Percentiles rank a stretch among this genome's conserved stretches.
Conservation (phyloP, 192 early-diverging fungal genomes). For the Paraglomus occultum region DNA sequence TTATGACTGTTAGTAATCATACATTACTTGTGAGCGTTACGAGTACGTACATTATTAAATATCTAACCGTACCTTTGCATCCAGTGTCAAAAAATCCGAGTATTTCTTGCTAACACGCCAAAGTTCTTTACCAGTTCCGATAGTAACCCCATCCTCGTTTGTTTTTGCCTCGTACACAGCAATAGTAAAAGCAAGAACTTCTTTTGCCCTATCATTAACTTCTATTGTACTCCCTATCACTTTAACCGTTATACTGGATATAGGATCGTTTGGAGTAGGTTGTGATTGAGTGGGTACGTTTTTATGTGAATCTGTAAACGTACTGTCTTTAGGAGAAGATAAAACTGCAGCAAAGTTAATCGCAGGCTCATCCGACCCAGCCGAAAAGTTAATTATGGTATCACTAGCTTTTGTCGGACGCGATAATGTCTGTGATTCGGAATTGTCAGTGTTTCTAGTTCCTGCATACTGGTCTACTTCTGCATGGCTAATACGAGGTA, state of each 20-base stretch:
- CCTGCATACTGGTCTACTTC: too few relatives aligned
- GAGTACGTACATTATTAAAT: not conserved
- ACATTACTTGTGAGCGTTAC: not conserved
- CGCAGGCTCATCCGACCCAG: too few relatives aligned
- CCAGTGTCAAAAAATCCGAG: constrained; percentile 79
- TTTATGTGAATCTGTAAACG: too few relatives aligned
- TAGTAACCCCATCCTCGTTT: constrained; percentile 21
- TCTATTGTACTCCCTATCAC: constrained; percentile 58
- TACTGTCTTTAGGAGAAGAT: too few relatives aligned
- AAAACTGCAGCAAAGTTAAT: too few relatives aligned
- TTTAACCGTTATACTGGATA: constrained; percentile 35
- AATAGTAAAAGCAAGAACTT: constrained; percentile 62
- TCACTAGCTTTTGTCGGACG: too few relatives aligned
- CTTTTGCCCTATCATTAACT: constrained; percentile 77
- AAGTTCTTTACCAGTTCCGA: constrained; percentile 40
- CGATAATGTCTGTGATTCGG: too few relatives aligned
- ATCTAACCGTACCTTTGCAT: constrained; percentile 71
- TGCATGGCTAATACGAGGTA: too few relatives aligned
- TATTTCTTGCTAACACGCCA: constrained; percentile 90
- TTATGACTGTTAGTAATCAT: not conserved
- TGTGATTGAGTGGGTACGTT: not conserved
- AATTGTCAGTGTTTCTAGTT: too few relatives aligned
- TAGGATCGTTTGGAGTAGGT: not conserved
- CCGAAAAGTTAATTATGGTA: too few relatives aligned
- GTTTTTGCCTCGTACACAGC: constrained; percentile 43